Conservation (phyloP, 129 eudicot species). For the Ambrosia artemisiifolia region DNA sequence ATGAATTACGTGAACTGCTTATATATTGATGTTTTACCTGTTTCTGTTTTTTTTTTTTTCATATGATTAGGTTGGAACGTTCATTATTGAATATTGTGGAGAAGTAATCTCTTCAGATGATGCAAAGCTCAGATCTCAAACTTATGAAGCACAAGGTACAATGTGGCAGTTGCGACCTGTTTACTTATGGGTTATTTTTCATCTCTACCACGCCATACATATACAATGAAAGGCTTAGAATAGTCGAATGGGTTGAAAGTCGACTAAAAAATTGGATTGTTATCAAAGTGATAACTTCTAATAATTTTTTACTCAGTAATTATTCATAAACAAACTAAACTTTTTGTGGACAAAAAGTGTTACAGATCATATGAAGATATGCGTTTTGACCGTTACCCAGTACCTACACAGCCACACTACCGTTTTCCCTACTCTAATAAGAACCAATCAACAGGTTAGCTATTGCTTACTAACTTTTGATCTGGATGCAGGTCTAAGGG, state of each 20-base stretch:
- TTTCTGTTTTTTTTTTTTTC: not conserved
- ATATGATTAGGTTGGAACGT: constrained; percentile 70
- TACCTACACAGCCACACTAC: no score
- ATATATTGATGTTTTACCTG: not conserved
- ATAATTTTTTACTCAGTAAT: not conserved
- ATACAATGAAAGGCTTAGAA: not conserved
- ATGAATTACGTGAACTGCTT: not conserved
- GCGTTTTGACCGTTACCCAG: not conserved
- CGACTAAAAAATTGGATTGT: not conserved
- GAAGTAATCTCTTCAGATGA: constrained; percentile 83
- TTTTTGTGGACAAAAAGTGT: no score
- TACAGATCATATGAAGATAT: not conserved
- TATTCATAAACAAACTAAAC: no score
- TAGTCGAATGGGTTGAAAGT: not conserved
- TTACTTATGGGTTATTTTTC: not conserved
- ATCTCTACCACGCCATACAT: not conserved
- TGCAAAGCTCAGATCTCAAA: constrained; percentile 65
- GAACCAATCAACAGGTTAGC: constrained; percentile 1
- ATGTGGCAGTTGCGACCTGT: not conserved
- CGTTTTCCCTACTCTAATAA: not conserved
- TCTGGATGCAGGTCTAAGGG: constrained; percentile 55
- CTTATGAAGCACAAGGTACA: constrained; percentile 87
- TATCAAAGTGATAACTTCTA: not conserved
- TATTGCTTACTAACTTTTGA: constrained; percentile 13
- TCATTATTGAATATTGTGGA: constrained; percentile 91